A percentile compares a stretch with the other conserved stretches of the same genome.
Conservation (phyloP, 352 stramenopile species). For the Nothophytophthora sp. region DNA sequence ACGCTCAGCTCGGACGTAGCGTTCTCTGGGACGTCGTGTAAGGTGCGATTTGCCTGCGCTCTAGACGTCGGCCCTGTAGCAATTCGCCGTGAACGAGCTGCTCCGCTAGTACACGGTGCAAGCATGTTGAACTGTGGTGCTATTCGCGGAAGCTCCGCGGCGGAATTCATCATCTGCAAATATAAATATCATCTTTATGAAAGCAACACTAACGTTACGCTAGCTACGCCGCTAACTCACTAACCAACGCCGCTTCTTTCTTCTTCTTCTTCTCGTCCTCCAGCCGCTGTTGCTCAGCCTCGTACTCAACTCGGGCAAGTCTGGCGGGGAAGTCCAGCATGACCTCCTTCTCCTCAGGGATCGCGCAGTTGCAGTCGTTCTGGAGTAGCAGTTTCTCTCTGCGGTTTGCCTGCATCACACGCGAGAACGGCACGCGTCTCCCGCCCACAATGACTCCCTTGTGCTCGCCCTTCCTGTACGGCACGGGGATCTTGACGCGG, state of each 20-base stretch:
- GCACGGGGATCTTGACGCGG: conserved; percentile 34
- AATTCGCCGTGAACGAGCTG: too few species aligned
- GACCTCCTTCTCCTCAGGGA: conserved; percentile 22
- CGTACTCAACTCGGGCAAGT: conserved; percentile 9
- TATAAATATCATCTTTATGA: too few species aligned
- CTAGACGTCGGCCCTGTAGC: too few species aligned
- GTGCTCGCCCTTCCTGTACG: conserved; percentile 30
- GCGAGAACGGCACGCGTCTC: conserved; percentile 27
- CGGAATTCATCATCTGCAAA: too few species aligned
- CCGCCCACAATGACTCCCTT: conserved; percentile 28
- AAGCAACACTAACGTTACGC: too few species aligned
- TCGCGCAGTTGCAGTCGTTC: conserved; percentile 9
- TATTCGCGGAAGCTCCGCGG: too few species aligned
- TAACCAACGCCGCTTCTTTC: conserved; percentile 24
- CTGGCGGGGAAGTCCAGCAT: conserved; percentile 19
- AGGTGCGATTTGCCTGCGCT: too few species aligned
- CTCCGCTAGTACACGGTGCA: too few species aligned
- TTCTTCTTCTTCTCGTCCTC: conserved; percentile 12
- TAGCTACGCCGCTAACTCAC: too few species aligned
- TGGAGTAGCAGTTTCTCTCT: conserved; percentile 15
- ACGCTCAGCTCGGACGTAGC: too few species aligned
- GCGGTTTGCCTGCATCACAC: conserved; percentile 30
- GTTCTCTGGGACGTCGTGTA: too few species aligned
- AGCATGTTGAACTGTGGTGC: too few species aligned
- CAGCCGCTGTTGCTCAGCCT: conserved; percentile 6